A percentile compares a stretch with the other conserved stretches of the same genome.
Conservation (phyloP, 2,329 filamentous ascomycete genomes). For the Proliferodiscus dingleyae region DNA sequence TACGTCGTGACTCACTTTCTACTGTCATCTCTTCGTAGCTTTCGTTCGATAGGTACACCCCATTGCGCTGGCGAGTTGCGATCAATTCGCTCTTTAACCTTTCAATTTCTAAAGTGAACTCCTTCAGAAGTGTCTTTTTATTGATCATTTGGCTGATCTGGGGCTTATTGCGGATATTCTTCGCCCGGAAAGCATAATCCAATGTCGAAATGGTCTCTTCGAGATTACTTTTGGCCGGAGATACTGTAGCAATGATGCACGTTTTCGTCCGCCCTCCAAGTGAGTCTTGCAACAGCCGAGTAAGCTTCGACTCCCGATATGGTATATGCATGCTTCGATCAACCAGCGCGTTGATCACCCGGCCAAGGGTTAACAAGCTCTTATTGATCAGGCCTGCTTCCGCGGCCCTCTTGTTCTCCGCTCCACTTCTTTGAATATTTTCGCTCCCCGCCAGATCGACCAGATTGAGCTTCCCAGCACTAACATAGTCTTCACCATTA, state of each 20-base stretch:
- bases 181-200: slow-evolving; percentile 95
- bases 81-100: slow-evolving; percentile 92
- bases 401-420: slow-evolving; percentile 94
- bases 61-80: slow-evolving; percentile 86
- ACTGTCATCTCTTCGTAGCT: slow-evolving; percentile 86
- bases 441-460: slow-evolving; percentile 97
- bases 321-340: slow-evolving; percentile 89
- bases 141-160: slow-evolving; percentile 89
- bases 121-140: slow-evolving; percentile 85
- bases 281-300: slow-evolving; percentile 90
- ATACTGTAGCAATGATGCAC: slow-evolving; percentile 96
- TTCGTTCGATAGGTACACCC: slow-evolving; percentile 87
- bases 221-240: slow-evolving; percentile 88
- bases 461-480: slow-evolving; percentile 88
- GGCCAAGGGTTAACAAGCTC: slow-evolving; percentile 86
- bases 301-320: slow-evolving; percentile 90
- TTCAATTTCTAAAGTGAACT: slow-evolving; percentile 90
- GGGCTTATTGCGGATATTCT: slow-evolving; percentile 97
- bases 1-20: slow-evolving; percentile 85
- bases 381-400: slow-evolving; percentile 98
- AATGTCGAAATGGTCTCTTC: slow-evolving; percentile 98
- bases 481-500: slow-evolving; percentile 83
- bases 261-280: slow-evolving; percentile 94
- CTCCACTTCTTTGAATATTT: slow-evolving; percentile 94
- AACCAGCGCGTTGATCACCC: slow-evolving; percentile 95